These are phyloP conservation scores for Fusarium denticulatum DNA, from an alignment of 2,329 filamentous ascomycete species.

Conservation along the genomic window DNA sequence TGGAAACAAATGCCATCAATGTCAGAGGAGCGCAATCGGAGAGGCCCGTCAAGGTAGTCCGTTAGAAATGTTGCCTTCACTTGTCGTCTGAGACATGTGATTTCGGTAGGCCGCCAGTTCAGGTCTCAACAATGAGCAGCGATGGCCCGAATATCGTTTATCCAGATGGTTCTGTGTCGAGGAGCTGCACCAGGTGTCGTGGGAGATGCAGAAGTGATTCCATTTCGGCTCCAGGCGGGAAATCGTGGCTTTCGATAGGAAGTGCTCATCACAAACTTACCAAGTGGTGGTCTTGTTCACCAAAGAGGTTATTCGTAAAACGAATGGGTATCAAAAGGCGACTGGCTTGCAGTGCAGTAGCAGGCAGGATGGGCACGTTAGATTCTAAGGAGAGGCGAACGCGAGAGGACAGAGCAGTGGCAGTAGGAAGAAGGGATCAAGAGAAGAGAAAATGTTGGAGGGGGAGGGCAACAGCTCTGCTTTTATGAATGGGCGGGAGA, in stretches of 20 bases:
- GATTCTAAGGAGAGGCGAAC: constrained; percentile 37
- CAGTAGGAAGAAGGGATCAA: constrained; percentile 30
- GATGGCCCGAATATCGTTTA: constrained; percentile 14
- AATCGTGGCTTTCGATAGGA: constrained; percentile 1
- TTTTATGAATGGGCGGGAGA: constrained; percentile 39
- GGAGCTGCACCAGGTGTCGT: constrained; percentile 5
- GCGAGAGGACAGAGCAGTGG: constrained; percentile 38
- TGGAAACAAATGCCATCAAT: constrained; percentile 33
- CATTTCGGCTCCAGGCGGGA: not conserved
- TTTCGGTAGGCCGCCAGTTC: constrained; percentile 13
- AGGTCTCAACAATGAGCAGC: constrained; percentile 1
- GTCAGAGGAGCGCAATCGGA: constrained; percentile 18
- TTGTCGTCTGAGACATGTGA: constrained; percentile 19
- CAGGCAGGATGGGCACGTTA: constrained; percentile 26
- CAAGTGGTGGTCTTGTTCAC: constrained; percentile 34
- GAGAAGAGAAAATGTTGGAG: constrained; percentile 12
- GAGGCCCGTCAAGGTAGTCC: constrained; percentile 19
- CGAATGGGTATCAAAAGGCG: constrained; percentile 39
- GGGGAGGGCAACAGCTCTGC: constrained; percentile 36
- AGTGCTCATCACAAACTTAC: constrained; percentile 39
- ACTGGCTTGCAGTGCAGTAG: constrained; percentile 44
- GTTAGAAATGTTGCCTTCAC: constrained; percentile 1
- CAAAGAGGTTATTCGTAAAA: constrained; percentile 32
- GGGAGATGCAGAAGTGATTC: not conserved
- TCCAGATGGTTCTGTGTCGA: not conserved